A percentile compares a stretch with the other conserved stretches of the same genome.
These are phyloP conservation scores for Ascochyta koolunga DNA, from an alignment of 2,329 filamentous ascomycete genomes.

Conservation along the genomic window DNA sequence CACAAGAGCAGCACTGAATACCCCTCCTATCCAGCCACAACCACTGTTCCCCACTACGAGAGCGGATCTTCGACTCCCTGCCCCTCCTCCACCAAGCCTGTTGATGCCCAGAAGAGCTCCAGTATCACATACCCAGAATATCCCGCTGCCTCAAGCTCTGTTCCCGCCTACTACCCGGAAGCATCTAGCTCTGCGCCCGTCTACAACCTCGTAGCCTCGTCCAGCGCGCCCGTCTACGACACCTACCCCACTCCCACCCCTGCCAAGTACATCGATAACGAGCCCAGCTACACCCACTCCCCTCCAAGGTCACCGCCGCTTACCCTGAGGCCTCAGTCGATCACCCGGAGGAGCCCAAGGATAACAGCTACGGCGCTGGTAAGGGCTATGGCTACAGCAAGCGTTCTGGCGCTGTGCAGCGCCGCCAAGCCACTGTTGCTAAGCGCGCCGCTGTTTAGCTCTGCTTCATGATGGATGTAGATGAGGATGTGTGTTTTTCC, in stretches of 20 bases:
- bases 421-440: conserved; percentile 9
- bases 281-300: not conserved
- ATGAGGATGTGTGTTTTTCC: not conserved
- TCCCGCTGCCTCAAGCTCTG: not conserved
- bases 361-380: not conserved
- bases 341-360: not conserved
- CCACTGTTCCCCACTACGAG: not conserved
- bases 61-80: not conserved
- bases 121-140: not conserved
- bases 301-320: not conserved
- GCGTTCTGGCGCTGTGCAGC: conserved; percentile 9
- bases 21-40: conserved; percentile 2
- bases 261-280: not conserved
- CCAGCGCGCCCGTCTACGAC: not conserved
- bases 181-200: not conserved
- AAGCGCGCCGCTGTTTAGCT: not conserved
- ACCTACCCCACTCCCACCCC: conserved; percentile 2
- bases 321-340: not conserved
- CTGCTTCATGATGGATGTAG: not conserved
- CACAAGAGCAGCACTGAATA: not conserved
- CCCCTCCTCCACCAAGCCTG: conserved; percentile 6
- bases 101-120: not conserved
- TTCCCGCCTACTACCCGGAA: too few relatives aligned
- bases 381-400: conserved; percentile 9
- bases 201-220: not conserved